These are phyloP conservation scores for Tylopilus plumbeoviolaceoides DNA, from an alignment of 768 basidiomycete species.

Conservation along the genomic window DNA sequence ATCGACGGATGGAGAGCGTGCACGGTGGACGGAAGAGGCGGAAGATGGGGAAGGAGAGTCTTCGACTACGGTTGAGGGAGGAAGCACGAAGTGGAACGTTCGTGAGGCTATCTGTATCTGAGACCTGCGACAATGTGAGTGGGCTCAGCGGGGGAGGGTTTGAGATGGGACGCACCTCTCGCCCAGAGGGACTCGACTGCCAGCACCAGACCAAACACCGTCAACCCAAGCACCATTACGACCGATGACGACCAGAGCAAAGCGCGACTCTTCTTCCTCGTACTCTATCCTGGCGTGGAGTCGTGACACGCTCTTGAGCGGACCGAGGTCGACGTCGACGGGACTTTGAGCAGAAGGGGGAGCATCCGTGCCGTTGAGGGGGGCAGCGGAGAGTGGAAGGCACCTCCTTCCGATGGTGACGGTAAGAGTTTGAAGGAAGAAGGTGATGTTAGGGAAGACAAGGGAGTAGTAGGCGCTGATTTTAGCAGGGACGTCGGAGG, in stretches of 20 bases:
- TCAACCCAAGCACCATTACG: constrained; percentile 98
- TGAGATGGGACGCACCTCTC: constrained; percentile 57
- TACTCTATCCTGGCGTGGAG: constrained; percentile 95
- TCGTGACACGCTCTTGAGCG: constrained; percentile 95
- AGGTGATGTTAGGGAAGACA: constrained; percentile 91
- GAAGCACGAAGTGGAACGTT: constrained; percentile 94
- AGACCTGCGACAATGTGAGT: constrained; percentile 50
- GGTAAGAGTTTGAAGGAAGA: constrained; percentile 93
- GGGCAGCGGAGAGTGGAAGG: constrained; percentile 55
- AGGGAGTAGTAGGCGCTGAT: constrained; percentile 93
- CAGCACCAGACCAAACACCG: constrained; percentile 90
- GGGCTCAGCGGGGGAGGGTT: neutral
- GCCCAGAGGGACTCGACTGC: constrained; percentile 78
- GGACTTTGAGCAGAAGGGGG: constrained; percentile 31
- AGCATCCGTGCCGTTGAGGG: constrained; percentile 45
- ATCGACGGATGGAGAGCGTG: constrained; percentile 78
- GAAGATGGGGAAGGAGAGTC: constrained; percentile 81
- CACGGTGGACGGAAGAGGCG: constrained; percentile 59
- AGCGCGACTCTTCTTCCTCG: constrained; percentile 84
- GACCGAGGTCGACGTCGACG: constrained; percentile 90
- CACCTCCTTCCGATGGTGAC: constrained; percentile 93
- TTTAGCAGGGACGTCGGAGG: constrained; percentile 51
- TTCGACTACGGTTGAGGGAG: constrained; percentile 77
- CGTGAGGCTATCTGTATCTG: constrained; percentile 97
- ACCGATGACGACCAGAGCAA: constrained; percentile 88